A percentile compares a stretch with the other conserved stretches of the same genome.
Evolutionary conservation across 2,329 filamentous ascomycete species (phyloP).

Genomic region (Trichoderma sp.): DNA sequence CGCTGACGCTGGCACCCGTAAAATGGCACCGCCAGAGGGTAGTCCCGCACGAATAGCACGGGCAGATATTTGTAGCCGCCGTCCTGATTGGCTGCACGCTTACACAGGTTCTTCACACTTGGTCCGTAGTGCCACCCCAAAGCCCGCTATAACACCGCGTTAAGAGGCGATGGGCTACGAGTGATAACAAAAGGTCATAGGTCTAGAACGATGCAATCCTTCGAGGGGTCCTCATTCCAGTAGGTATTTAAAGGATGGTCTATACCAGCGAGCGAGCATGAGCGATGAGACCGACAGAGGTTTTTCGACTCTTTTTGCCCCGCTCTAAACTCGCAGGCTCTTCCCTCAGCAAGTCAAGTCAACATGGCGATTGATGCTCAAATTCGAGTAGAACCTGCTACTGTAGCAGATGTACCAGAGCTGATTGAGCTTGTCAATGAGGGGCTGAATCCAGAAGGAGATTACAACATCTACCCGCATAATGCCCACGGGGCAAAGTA

Average conservation of each 20-base stretch:
- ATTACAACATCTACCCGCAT: background rate
- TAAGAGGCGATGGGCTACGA: background rate
- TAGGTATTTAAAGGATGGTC: background rate
- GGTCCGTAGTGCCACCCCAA: background rate
- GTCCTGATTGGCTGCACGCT: background rate
- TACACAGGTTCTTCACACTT: background rate
- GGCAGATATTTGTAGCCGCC: background rate
- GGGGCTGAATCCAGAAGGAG: background rate
- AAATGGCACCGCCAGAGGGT: background rate
- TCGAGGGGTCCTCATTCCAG: background rate
- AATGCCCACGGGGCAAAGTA: background rate
- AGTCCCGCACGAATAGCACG: background rate
- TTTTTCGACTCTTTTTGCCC: background rate
- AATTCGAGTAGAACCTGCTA: background rate
- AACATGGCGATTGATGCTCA: background rate
- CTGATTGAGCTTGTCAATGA: background rate
- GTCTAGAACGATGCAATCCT: background rate
- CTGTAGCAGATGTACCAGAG: background rate
- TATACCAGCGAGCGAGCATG: background rate
- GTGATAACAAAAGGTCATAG: background rate
- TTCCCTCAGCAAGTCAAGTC: background rate
- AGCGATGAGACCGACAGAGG: background rate
- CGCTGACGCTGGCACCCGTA: background rate
- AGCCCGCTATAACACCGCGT: background rate
- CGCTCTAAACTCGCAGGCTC: background rate